Base-by-base conservation (phyloP, 1,139 yeast species). In the Yamadazyma mexicana region DNA sequence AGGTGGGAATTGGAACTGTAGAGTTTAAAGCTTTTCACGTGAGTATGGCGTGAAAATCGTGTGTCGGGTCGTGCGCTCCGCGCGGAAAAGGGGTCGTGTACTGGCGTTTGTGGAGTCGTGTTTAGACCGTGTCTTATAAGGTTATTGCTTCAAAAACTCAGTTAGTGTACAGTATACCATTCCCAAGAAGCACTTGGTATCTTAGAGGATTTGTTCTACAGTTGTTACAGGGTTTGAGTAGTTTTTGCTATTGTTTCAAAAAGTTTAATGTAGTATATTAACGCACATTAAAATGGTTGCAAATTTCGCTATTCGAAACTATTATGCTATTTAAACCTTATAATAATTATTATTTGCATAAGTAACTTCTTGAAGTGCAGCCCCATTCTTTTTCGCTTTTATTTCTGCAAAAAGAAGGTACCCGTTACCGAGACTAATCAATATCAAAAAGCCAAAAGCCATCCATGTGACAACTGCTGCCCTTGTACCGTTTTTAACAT, bases 381-480 rank as follows among this genome's bases (percentile, higher is more conserved):
- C 22, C 5, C 8, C 6, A 3, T 33, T 30, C 24, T 17, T 26
- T 12, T 39, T 32, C 1, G 18, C 14, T 17, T 26, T 42, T 10
- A 20, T 17, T n/a, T 45, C 46, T 29, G 30, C 38, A 10, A 34
- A 17, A 5, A 47, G 17, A 22, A 48, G 31, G 22, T 40, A 41
- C 15, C 47, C 38, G 27, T 50, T 42, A 12, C 54, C 61, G 14
- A 61, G 38, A 39, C 54, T 50, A 10, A 53, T 53, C 10, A 62
- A 37, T 10, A 54, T 35, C 20, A 74, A 48, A 45, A 82, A 75
- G 1, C 78, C 56, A 54, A 83, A 81, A 0, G 79, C 69, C 4
- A 75, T 59, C 89, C 91, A 83, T 1, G 81, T 64, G 75, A 83
- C 70, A 0, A 75, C 71, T 16, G 72, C 67, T 0, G 89, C 86